Conservation (phyloP, 495 filamentous ascomycete species). For the Annulohypoxylon moriforme region DNA sequence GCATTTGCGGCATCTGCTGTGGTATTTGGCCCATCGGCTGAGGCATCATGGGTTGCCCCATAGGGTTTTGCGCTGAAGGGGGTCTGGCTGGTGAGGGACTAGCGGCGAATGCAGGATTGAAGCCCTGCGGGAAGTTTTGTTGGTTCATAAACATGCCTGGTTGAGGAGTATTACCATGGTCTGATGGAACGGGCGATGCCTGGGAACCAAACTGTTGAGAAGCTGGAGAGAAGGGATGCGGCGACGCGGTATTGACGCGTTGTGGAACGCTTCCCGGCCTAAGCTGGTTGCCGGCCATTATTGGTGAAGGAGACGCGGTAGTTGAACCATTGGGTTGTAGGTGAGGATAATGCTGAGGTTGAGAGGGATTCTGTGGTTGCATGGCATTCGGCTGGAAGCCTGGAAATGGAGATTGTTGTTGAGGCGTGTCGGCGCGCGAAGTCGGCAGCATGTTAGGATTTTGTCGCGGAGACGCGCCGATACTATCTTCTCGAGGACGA, state of each 20-base stretch:
- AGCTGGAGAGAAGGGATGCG: conserved; percentile 88
- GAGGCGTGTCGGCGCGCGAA: conserved; percentile 93
- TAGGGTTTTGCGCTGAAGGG: conserved; percentile 59
- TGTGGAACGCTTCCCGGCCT: conserved; percentile 74
- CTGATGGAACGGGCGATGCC: conserved; percentile 80
- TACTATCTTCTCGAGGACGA: conserved; percentile 82
- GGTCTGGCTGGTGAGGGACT: conserved; percentile 63
- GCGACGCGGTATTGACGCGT: conserved; percentile 88
- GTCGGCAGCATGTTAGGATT: conserved; percentile 77
- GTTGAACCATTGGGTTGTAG: conserved; percentile 83
- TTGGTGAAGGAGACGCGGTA: conserved; percentile 87
- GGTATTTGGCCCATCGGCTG: conserved; percentile 58
- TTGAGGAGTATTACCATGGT: conserved; percentile 84
- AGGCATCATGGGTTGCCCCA: conserved; percentile 59
- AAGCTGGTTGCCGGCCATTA: conserved; percentile 77
- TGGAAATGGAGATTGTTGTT: conserved; percentile 75
- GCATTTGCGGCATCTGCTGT: conserved; percentile 55
- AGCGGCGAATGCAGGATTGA: conserved; percentile 66
- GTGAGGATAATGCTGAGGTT: conserved; percentile 80
- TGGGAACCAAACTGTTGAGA: conserved; percentile 79
- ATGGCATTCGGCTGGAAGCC: conserved; percentile 68
- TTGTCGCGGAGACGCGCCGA: conserved; percentile 83
- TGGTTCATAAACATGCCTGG: conserved; percentile 68
- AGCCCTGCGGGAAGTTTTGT: conserved; percentile 67
- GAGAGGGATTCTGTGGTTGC: conserved; percentile 67